Evolutionary conservation across 2,329 filamentous ascomycete species (phyloP), one percentile per base, ranked within the genome.

Genomic region (Alternaria infectoria): DNA sequence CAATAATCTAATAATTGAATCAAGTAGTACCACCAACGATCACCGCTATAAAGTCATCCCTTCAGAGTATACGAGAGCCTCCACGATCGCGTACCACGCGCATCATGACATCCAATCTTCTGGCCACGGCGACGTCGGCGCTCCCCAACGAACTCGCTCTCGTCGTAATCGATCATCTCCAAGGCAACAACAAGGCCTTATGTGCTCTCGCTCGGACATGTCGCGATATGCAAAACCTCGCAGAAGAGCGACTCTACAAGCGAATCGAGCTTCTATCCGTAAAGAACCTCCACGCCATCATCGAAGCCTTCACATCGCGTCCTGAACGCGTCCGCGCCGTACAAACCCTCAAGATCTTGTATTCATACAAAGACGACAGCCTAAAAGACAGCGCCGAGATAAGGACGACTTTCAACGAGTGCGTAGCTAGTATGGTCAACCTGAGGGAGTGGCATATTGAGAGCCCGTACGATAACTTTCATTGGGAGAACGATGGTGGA

Each of bases 391-490:
- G 69, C 32, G 36, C 72, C 12, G 65, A 73, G 25, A 60, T 68
- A 36, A 69, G 77, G 23, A 61, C 40, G 5, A 58, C 55, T 4
- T 77, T 80, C 67, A 78, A 79, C 60, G 64, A 61, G 17, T 73
- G 61, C 45, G 65, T 80, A 9, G 54, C 63, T 13, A 54, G 71
- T n/a, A 78, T 79, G 75, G 69, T 71, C 52, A 70, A 68, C 23
- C 60, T 80, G 55, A 64, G 69, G 26, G 65, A 75, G 8, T 79
- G 74, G 75, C 68, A 77, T 52, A 67, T 79, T 5, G 78, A 80
- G 60, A 77, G 74, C 54, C 77, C 77, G 2, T 80, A 73, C 52
- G 75, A 79, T 56, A 79, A 78, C 54, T 75, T 73, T 55, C 66
- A 77, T 30, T 77, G 74, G 74, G 65, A 69, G n/a, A 51, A 62